Conservation (phyloP, 2,329 filamentous ascomycete species). For the Hortaea sp. region DNA sequence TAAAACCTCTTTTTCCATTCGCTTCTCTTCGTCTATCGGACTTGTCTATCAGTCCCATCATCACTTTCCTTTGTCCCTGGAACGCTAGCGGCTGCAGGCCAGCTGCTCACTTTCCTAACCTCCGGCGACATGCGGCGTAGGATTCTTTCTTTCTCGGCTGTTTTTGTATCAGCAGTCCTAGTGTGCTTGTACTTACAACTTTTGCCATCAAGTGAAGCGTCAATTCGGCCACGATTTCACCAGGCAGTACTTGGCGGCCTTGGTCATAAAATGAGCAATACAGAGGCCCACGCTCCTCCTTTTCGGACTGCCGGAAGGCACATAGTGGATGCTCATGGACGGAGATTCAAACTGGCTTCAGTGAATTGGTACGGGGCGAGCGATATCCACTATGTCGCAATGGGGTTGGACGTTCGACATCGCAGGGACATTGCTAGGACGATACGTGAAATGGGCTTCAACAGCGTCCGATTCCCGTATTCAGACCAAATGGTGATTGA, state of each 20-base stretch:
- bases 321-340: constrained; percentile 48
- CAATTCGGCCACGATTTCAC: constrained; percentile 11
- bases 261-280: constrained; percentile 5
- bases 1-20: too few relatives aligned
- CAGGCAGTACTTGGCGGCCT: constrained; percentile 7
- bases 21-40: too few relatives aligned
- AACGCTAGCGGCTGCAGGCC: too few relatives aligned
- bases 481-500: constrained; percentile 56
- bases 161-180: constrained; percentile 5
- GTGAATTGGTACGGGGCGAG: constrained; percentile 65
- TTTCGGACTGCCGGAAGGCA: constrained; percentile 50
- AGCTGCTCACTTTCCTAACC: too few relatives aligned
- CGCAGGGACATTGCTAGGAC: constrained; percentile 50
- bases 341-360: constrained; percentile 52
- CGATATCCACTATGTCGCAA: constrained; percentile 55
- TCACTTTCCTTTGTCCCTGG: too few relatives aligned
- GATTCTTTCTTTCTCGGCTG: neutral
- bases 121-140: neutral
- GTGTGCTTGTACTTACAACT: constrained; percentile 17
- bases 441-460: constrained; percentile 55
- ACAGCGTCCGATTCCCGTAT: constrained; percentile 60
- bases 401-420: constrained; percentile 54
- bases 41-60: too few relatives aligned
- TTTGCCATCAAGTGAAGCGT: constrained; percentile 3
- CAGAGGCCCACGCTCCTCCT: constrained; percentile 35